Base-by-base conservation (phyloP, 1,139 yeast genomes). In the Zygoascus sp. region DNA sequence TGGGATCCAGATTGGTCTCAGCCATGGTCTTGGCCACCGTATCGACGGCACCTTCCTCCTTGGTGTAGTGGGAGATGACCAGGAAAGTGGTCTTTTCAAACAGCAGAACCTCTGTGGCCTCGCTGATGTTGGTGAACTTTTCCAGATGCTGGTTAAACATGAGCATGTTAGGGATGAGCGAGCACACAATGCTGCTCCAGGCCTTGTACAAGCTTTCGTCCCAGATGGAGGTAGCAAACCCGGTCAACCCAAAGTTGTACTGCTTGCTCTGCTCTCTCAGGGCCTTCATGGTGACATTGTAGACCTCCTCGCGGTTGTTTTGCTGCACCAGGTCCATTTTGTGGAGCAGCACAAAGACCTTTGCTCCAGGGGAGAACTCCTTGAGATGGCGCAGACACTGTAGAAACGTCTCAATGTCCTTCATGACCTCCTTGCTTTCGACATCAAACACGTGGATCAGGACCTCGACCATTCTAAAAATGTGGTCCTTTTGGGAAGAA, bases 211-310 rank as follows among this genome's bases (percentile, higher is more conserved):
- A 73, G 60, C 95, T 82, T 65, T 92, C 98, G 66, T 92, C 97
- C 98, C 98, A 92, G 50, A 92, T 92, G 3, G 96, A 86, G 0
- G 98, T 92, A 5, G 97, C 92, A 62, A 89, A 90, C 7, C 97
- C 97, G n/a, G 79, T 77, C 39, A 89, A 71, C 49, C 79, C 73
- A 67, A 88, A 89, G 40, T 86, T 88, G 65, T 75, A 89, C 23
- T 88, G 88, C 50, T 79, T 75, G 9, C 96, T 83, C 15, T 87
- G 84, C 49, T 80, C 81, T 55, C 83, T 84, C 52, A 90, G 68
- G 58, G 85, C 85, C 50, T 79, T 82, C 86, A 88, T 85, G 83
- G 90, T 88, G 35, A 86, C 77, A 27, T 75, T 77, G 61, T 89
- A 87, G 53, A 92, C 75, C 61, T 88, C 95, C 46, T 84, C 88